Evolutionary conservation across 805 yeast species (phyloP), one percentile per base, ranked within the genome.

Genomic region (Hanseniaspora pseudoguilliermondii): DNA sequence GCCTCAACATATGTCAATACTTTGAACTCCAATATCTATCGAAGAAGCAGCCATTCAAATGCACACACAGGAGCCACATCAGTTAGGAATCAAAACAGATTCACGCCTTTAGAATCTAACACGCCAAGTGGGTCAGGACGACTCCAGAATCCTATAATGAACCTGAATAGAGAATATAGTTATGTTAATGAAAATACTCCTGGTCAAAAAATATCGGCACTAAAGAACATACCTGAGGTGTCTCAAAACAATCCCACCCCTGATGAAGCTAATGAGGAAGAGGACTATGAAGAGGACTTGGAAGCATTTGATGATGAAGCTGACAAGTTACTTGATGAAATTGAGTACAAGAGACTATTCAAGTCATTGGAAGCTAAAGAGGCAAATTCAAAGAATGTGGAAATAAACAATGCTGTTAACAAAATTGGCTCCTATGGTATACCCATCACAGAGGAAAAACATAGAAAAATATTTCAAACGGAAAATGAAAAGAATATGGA

Each of bases 231-330:
- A 10, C 41, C 27, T 36, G 29, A 21, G 9, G 23, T 35, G 2
- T 8, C 36, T n/a, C 21, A 21, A 4, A 42, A 36, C 18, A 40
- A 49, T n/a, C 18, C 35, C 15, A 27, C 38, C 8, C 41, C 25
- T 10, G 55, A 52, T 16, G 55, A 47, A 18, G 57, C 44, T 13
- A 23, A 54, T 13, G 57, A 55, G 27, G 57, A 55, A 35, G 57
- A 55, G 32, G 57, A 55, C 34, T 55, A 55, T 38, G 57, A 55
- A 38, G 57, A 55, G 21, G 57, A 55, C 29, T 43, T 55, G 13
- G 57, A 55, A 21, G 54, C 54, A 5, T 49, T 55, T 36, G 54
- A 55, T 38, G 57, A 55, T 43, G 57, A 47, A 39, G 57, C 52
- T 13, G 57, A 55, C 21, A 49, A 55, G 16, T 18, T 55, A 21